These are phyloP conservation scores for Penicillium sp. DNA, from an alignment of 2,329 filamentous ascomycete species.

Conservation along the genomic window DNA sequence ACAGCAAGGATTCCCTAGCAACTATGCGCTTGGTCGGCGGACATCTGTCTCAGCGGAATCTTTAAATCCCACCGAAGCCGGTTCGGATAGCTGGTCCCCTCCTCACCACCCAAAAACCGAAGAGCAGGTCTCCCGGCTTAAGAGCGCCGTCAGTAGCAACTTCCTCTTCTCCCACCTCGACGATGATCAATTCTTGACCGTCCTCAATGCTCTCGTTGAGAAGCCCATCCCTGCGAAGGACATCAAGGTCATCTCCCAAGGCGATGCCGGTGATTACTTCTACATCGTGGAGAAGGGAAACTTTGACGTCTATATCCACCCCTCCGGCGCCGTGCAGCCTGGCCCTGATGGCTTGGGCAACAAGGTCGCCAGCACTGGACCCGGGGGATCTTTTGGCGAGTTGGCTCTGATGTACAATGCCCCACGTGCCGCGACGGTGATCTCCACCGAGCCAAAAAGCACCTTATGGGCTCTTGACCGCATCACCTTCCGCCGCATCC, in stretches of 20 bases:
- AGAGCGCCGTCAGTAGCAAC: conserved; percentile 79
- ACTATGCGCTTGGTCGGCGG: conserved; percentile 90
- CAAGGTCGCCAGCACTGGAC: conserved; percentile 77
- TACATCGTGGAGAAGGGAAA: conserved; percentile 90
- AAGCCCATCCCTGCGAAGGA: conserved; percentile 93
- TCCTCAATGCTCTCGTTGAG: conserved; percentile 87
- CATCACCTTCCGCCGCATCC: conserved; percentile 91
- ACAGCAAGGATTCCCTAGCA: conserved; percentile 64
- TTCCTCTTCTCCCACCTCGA: conserved; percentile 94
- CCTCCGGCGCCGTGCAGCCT: conserved; percentile 71
- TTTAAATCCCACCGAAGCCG: conserved; percentile 80
- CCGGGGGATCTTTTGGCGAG: conserved; percentile 94
- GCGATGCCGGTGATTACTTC: conserved; percentile 95
- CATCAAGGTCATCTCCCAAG: conserved; percentile 88
- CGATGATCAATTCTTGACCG: conserved; percentile 84
- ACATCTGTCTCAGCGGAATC: conserved; percentile 97
- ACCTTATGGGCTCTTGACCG: conserved; percentile 94
- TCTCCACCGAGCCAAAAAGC: conserved; percentile 74
- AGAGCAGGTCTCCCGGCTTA: conserved; percentile 78
- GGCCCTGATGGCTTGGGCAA: conserved; percentile 79
- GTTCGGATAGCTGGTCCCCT: conserved; percentile 85
- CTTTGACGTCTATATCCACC: conserved; percentile 90
- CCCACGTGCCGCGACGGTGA: conserved; percentile 88
- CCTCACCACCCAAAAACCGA: conserved; percentile 78
- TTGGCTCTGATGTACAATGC: conserved; percentile 98